Percentiles rank a stretch among this genome's conserved stretches.
Evolutionary conservation across 306 rosid genomes (phyloP).

Genomic region (Vachellia pachyceras): DNA sequence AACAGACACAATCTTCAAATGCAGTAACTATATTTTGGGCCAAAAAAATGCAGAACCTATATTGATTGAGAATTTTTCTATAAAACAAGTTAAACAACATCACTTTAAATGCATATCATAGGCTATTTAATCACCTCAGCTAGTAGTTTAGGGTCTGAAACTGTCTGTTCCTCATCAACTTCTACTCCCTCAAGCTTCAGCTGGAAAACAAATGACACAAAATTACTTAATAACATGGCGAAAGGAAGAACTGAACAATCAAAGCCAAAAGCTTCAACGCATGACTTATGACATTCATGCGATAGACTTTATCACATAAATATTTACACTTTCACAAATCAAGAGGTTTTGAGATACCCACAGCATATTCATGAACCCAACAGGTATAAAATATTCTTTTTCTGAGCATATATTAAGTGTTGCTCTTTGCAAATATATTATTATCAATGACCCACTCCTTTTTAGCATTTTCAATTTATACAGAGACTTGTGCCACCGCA

Average conservation of each 20-base stretch:
- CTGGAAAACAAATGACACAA: slow-evolving; percentile 47
- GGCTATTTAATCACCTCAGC: slow-evolving; percentile 65
- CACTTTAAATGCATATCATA: slow-evolving; percentile 9
- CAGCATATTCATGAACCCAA: slow-evolving; percentile 9
- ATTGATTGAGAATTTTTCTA: background rate
- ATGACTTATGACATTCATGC: slow-evolving; percentile 1
- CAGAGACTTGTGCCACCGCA: background rate
- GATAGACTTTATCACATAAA: background rate
- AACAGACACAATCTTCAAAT: background rate
- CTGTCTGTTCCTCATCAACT: slow-evolving; percentile 89
- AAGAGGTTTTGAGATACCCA: background rate
- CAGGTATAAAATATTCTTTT: slow-evolving; percentile 11
- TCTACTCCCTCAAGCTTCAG: slow-evolving; percentile 78
- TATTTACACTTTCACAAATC: background rate
- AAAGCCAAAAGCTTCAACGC: background rate
- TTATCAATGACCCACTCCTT: slow-evolving; percentile 24
- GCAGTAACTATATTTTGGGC: background rate
- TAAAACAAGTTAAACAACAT: background rate
- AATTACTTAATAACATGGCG: slow-evolving; percentile 20
- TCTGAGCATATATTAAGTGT: background rate
- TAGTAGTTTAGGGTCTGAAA: slow-evolving; percentile 72
- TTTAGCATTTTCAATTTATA: slow-evolving; percentile 20
- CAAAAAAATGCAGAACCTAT: no score
- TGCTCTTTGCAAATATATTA: slow-evolving; percentile 5
- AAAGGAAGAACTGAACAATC: slow-evolving; percentile 24